Evolutionary conservation across 1,284 basidiomycete species (phyloP).

Genomic region (Cryptococcus amylolentus): DNA sequence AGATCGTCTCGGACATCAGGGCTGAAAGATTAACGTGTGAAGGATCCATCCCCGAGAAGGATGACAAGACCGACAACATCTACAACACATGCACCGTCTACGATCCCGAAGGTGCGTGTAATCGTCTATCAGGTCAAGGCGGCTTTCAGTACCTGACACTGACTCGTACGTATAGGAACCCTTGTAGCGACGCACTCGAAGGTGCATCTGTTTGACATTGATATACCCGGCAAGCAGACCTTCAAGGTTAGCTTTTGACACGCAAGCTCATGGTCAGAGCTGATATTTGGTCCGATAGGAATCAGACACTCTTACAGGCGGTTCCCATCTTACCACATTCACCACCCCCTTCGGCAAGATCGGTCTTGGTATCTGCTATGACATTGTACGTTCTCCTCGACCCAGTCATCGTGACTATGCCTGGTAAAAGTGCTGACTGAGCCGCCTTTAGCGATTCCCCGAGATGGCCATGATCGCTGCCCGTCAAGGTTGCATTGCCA

Average conservation of each 20-base stretch:
- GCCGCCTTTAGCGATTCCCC: constrained; percentile 67
- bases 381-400: constrained; percentile 42
- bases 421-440: background rate
- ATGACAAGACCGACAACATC: constrained; percentile 61
- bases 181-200: constrained; percentile 88
- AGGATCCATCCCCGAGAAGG: constrained; percentile 88
- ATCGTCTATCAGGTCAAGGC: background rate
- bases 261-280: background rate
- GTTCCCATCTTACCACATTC: constrained; percentile 72
- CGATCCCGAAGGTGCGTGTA: constrained; percentile 68
- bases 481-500: constrained; percentile 80
- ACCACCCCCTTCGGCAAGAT: constrained; percentile 65
- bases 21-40: background rate
- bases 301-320: constrained; percentile 85
- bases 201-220: constrained; percentile 96
- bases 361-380: constrained; percentile 53
- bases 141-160: background rate
- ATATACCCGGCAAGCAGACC: constrained; percentile 92
- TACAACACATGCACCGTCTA: constrained; percentile 93
- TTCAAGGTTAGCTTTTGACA: constrained; percentile 68
- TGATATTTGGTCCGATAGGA: constrained; percentile 59
- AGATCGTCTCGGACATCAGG: background rate
- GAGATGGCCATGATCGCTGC: constrained; percentile 91
- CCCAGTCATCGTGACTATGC: background rate
- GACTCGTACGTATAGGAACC: constrained; percentile 57